Percentiles rank a stretch among this genome's conserved stretches.
Conservation (phyloP, 2,329 filamentous ascomycete species). For the Botrytis cinerea region DNA sequence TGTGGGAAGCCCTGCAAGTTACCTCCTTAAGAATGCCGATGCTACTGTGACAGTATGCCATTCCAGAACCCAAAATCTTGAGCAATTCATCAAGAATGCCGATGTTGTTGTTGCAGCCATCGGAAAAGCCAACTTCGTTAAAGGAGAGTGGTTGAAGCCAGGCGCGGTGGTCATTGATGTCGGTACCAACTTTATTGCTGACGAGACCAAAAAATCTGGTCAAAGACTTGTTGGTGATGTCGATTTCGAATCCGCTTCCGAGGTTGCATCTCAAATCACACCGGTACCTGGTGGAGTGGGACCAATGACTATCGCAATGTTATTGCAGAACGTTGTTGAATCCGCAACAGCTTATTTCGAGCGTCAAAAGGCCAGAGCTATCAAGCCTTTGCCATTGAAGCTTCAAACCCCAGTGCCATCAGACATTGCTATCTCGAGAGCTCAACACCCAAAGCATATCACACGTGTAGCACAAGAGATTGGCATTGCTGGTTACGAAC, state of each 20-base stretch:
- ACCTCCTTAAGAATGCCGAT: conserved; percentile 90
- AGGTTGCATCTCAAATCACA: conserved; percentile 91
- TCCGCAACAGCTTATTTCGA: conserved; percentile 81
- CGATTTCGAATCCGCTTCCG: conserved; percentile 79
- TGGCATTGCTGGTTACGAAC: conserved; percentile 82
- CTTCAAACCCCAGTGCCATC: conserved; percentile 83
- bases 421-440: conserved; percentile 87
- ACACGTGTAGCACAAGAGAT: conserved; percentile 81
- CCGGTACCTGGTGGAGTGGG: conserved; percentile 96
- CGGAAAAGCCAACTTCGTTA: conserved; percentile 82
- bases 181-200: conserved; percentile 92
- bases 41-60: conserved; percentile 97
- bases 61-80: conserved; percentile 76
- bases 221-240: conserved; percentile 93
- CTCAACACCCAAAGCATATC: conserved; percentile 90
- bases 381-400: conserved; percentile 81
- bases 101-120: conserved; percentile 93
- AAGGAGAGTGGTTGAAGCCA: conserved; percentile 93
- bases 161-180: conserved; percentile 97
- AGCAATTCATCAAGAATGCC: conserved; percentile 74
- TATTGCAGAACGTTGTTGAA: conserved; percentile 92
- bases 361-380: conserved; percentile 75
- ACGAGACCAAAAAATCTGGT: conserved; percentile 87
- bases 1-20: conserved; percentile 94
- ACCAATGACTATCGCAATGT: conserved; percentile 98